Evolutionary conservation across 1,284 basidiomycete species (phyloP).

Genomic region (Exobasidium cylindrosporum): DNA sequence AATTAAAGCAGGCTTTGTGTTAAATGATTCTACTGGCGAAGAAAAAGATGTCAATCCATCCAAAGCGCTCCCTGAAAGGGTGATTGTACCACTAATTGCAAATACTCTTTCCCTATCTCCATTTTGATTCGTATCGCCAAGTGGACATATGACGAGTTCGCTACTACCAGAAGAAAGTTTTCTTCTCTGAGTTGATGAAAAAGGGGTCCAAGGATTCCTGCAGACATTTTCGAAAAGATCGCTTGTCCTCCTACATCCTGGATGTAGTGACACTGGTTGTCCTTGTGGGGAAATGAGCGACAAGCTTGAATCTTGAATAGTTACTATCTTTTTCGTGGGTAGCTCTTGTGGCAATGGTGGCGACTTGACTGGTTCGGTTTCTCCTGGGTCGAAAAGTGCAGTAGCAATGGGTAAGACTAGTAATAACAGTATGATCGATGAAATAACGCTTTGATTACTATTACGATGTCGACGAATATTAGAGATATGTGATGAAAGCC

Average conservation of each 20-base stretch:
- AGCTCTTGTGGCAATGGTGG: not conserved
- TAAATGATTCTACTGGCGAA: no score
- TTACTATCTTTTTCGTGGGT: not conserved
- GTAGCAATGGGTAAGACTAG: not conserved
- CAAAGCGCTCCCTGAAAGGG: not conserved
- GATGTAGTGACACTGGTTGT: slow-evolving; percentile 1
- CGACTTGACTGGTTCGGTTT: not conserved
- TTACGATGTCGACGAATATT: not conserved
- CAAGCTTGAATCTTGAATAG: not conserved
- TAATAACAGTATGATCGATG: not conserved
- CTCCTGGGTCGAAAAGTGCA: slow-evolving; percentile 16
- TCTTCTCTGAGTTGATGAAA: not conserved
- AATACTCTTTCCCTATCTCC: not conserved
- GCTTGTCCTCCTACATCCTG: slow-evolving; percentile 22
- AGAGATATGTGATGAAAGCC: no score
- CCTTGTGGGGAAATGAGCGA: not conserved
- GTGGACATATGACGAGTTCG: slow-evolving; percentile 2
- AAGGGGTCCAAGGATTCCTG: slow-evolving; percentile 1
- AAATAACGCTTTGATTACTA: not conserved
- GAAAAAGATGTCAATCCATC: not conserved
- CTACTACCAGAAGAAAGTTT: not conserved
- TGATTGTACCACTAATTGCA: slow-evolving; percentile 7
- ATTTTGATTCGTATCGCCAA: not conserved
- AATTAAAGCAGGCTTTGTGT: not conserved
- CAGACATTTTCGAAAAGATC: slow-evolving; percentile 32